Percentiles rank a stretch among this genome's conserved stretches.
Conservation (phyloP, 441 rosid genomes). For the Omphalea diandra region DNA sequence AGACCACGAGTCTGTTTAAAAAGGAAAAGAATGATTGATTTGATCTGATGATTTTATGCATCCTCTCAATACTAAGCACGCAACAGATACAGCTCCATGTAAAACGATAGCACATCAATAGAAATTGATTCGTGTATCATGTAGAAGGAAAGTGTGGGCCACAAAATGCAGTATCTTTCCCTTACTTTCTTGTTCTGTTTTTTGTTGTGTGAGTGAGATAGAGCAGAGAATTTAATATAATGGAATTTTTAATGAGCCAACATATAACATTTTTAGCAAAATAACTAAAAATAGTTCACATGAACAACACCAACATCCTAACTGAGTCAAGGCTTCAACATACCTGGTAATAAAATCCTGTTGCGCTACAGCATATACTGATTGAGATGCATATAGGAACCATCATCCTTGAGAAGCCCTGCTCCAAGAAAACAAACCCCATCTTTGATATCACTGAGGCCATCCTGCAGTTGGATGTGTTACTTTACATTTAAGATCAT, state of each 20-base stretch:
- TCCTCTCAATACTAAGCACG: background rate
- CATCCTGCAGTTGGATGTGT: conserved; percentile 58
- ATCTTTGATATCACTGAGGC: conserved; percentile 97
- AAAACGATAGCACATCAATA: background rate
- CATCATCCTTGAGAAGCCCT: conserved; percentile 67
- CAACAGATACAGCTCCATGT: background rate
- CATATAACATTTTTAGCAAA: background rate
- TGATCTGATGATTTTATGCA: background rate
- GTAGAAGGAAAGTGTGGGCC: background rate
- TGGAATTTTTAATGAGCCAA: conserved; percentile 5
- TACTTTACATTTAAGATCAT: conserved; percentile 15
- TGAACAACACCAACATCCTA: background rate
- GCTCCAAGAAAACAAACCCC: conserved; percentile 92
- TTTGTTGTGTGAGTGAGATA: background rate
- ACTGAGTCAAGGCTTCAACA: conserved; percentile 4
- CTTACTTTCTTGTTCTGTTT: background rate
- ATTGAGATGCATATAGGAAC: conserved; percentile 81
- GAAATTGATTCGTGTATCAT: background rate
- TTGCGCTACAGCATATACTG: conserved; percentile 85
- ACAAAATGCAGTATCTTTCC: background rate
- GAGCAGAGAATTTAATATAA: background rate
- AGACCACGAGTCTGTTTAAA: conserved; percentile 78
- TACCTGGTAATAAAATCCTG: conserved; percentile 96
- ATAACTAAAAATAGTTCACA: background rate
- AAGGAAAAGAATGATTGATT: conserved; percentile 2